Evolutionary conservation across 805 yeast genomes (phyloP), one percentile per base, ranked within the genome.

Genomic region (Saccharomycopsis sp.): DNA sequence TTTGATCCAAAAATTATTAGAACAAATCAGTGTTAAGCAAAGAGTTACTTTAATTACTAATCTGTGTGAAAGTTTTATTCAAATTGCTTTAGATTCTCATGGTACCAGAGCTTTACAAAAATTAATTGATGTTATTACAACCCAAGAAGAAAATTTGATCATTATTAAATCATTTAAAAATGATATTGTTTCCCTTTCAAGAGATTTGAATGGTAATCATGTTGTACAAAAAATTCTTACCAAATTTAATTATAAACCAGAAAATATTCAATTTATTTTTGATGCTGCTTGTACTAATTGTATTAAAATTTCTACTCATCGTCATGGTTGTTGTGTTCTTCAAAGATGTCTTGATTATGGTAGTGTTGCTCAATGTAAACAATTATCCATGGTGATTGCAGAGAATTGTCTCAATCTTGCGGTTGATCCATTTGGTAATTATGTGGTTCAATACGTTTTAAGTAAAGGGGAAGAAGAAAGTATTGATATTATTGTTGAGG

Each of bases 311-410:
- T 94, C 96, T 4, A 86, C 94, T 35, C 97, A 92, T 55, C 74
- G 96, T 54, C 97, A 92, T 56, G 98, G 97, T 5, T 92, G 98
- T 63, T 89, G 97, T 61, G 97, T 89, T 20, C 67, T 89, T 43
- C 98, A 89, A 62, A 73, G 97, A 52, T 88, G 97, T 59, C 70
- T 92, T 51, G 97, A 92, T 59, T 84, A 81, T 59, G 96, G 97
- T 3, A 72, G 77, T 18, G 61, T 62, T 3, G 67, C 61, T 30
- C 96, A 92, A 60, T 71, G 86, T 42, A 66, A 67, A 48, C 75
- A 72, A 45, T 67, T 92, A 41, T 77, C 86, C 19, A 56, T 67
- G 21, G 73, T 72, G 47, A 79, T 89, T 34, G 82, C 92, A 17
- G 68, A 67, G 38, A 68, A 78, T 52, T 76, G 94, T 29, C 70